Conservation (phyloP, 495 filamentous ascomycete genomes). For the Lindgomyces ingoldianus region DNA sequence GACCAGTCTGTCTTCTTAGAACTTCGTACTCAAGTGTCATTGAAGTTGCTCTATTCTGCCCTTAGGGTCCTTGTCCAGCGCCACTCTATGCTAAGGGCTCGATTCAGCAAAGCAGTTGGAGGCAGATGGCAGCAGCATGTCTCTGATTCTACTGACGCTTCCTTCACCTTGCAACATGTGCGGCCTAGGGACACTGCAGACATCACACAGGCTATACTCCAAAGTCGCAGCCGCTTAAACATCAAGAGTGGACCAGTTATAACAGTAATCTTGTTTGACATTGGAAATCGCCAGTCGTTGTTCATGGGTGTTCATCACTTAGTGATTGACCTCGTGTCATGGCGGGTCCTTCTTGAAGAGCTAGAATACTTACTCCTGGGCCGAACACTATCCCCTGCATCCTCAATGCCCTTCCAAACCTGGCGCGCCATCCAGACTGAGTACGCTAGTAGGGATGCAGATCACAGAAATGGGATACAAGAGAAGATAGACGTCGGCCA, state of each 20-base stretch:
- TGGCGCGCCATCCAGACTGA: constrained; percentile 21
- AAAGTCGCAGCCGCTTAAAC: constrained; percentile 16
- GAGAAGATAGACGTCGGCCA: neutral
- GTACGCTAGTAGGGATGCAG: neutral
- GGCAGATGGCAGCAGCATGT: constrained; percentile 18
- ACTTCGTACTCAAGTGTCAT: too few species aligned
- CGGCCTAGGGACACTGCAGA: neutral
- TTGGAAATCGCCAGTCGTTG: neutral
- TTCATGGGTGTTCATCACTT: constrained; percentile 27
- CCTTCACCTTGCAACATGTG: neutral
- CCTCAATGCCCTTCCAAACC: constrained; percentile 19
- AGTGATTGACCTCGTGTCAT: constrained; percentile 28
- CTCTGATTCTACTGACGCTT: constrained; percentile 6
- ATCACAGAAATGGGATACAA: neutral
- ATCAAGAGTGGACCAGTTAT: constrained; percentile 15
- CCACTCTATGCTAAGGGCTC: constrained; percentile 24
- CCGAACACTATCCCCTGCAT: neutral
- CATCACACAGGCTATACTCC: neutral
- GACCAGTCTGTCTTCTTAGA: too few species aligned
- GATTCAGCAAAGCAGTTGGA: constrained; percentile 1
- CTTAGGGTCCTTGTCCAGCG: too few species aligned
- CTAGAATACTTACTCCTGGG: constrained; percentile 17
- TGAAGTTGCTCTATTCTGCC: too few species aligned
- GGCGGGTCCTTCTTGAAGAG: constrained; percentile 28
- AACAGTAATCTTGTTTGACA: constrained; percentile 23